phyloP scores from a whole-genome alignment of 768 basidiomycete genomes.

The Agrocybe pediades region DNA sequence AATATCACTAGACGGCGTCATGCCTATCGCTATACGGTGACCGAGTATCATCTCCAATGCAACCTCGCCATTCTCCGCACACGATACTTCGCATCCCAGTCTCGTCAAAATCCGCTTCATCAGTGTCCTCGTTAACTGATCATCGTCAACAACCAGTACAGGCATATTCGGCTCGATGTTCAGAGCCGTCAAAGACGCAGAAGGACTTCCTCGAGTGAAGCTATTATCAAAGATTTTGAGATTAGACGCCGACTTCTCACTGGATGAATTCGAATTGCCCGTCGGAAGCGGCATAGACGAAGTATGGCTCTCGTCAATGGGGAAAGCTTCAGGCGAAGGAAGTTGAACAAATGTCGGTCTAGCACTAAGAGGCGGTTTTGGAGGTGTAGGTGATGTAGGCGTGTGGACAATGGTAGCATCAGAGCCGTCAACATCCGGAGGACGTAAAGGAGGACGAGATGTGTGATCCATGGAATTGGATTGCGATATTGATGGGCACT shows the following conservation, averaged over 20 bases:
- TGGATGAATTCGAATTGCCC: constrained; percentile 22
- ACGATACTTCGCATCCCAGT: constrained; percentile 75
- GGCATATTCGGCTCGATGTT: constrained; percentile 54
- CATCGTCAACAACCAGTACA: constrained; percentile 85
- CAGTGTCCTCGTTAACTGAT: constrained; percentile 73
- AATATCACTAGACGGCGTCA: constrained; percentile 42
- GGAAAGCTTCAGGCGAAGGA: constrained; percentile 35
- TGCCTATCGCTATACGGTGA: constrained; percentile 20
- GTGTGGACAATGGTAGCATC: background rate
- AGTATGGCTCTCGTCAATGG: constrained; percentile 22
- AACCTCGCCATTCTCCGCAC: constrained; percentile 82
- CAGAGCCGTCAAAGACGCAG: constrained; percentile 35
- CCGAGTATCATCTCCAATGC: constrained; percentile 75
- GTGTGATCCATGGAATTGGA: background rate
- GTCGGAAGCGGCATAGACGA: constrained; percentile 15
- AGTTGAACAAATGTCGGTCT: constrained; percentile 41
- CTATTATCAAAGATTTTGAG: constrained; percentile 40
- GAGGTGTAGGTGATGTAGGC: background rate
- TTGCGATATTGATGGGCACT: background rate
- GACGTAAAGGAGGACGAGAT: background rate
- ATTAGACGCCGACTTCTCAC: constrained; percentile 26
- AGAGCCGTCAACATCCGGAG: background rate
- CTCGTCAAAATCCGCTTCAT: constrained; percentile 82
- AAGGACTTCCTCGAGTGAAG: constrained; percentile 38
- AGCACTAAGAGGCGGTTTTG: background rate